Evolutionary conservation across 164 flowering plant genomes (phyloP).

Genomic region (Echeveria elegans): DNA sequence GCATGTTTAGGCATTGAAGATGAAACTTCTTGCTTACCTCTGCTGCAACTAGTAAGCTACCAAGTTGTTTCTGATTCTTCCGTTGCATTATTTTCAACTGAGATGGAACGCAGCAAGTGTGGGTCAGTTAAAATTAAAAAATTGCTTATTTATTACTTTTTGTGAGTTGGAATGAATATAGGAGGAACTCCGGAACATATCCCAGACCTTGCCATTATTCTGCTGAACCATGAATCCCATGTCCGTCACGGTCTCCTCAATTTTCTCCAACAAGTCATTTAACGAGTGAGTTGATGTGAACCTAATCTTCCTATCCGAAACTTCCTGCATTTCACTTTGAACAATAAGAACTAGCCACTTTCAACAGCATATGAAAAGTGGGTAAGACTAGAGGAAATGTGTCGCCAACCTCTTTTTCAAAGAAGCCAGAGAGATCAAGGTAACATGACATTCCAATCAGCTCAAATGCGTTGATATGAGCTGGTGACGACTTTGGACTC

Average conservation of each 20-base stretch:
- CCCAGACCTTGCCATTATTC: constrained; percentile 65
- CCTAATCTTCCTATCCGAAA: constrained; percentile 83
- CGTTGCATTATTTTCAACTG: constrained; percentile 68
- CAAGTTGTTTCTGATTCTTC: constrained; percentile 28
- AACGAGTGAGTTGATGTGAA: constrained; percentile 73
- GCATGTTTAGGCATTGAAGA: background rate
- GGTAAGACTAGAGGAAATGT: background rate
- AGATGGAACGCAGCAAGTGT: background rate
- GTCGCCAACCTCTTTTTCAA: constrained; percentile 72
- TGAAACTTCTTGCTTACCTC: constrained; percentile 37
- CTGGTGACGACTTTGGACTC: constrained; percentile 41
- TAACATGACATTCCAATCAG: constrained; percentile 93
- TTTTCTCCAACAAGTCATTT: constrained; percentile 61
- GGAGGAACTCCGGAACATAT: background rate
- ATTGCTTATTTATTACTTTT: background rate
- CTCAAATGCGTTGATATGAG: constrained; percentile 83
- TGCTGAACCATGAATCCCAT: constrained; percentile 74
- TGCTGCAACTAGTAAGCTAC: constrained; percentile 55
- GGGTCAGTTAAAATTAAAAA: no score
- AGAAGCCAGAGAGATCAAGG: constrained; percentile 95
- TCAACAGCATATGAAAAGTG: background rate
- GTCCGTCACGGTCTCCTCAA: constrained; percentile 50
- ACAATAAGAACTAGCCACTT: background rate
- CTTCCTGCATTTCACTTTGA: constrained; percentile 43
- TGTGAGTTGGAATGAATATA: background rate